Percentiles rank a stretch among this genome's conserved stretches.
These are phyloP conservation scores for grape (Vitis vinifera) DNA, from an alignment of 164 flowering plant species.

Conservation along the genomic window ASM3070453v1 NC_081816.1:7341501-7342000, in stretches of 20 bases:
- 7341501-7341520: slow-evolving; percentile 44
- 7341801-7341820: slow-evolving; percentile 61
- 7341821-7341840: slow-evolving; percentile 72
- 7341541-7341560: slow-evolving; percentile 55
- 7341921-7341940: slow-evolving; percentile 98
- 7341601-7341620: slow-evolving; percentile 33
- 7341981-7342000: not conserved
- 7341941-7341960: slow-evolving; percentile 9
- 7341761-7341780: slow-evolving; percentile 91
- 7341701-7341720: slow-evolving; percentile 70
- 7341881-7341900: slow-evolving; percentile 83
- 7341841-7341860: slow-evolving; percentile 64
- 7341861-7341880: slow-evolving; percentile 83
- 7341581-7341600: slow-evolving; percentile 57
- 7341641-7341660: slow-evolving; percentile 84
- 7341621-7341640: slow-evolving; percentile 87
- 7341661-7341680: slow-evolving; percentile 58
- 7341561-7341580: slow-evolving; percentile 72
- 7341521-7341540: slow-evolving; percentile 65
- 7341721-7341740: slow-evolving; percentile 64
- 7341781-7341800: slow-evolving; percentile 85
- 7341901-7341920: slow-evolving; percentile 74
- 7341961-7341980: not conserved
- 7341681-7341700: slow-evolving; percentile 68
- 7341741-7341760: slow-evolving; percentile 59